Evolutionary conservation across 306 rosid genomes (phyloP), one percentile per base, ranked within the genome.

Genomic region (Vigna mungo): DNA sequence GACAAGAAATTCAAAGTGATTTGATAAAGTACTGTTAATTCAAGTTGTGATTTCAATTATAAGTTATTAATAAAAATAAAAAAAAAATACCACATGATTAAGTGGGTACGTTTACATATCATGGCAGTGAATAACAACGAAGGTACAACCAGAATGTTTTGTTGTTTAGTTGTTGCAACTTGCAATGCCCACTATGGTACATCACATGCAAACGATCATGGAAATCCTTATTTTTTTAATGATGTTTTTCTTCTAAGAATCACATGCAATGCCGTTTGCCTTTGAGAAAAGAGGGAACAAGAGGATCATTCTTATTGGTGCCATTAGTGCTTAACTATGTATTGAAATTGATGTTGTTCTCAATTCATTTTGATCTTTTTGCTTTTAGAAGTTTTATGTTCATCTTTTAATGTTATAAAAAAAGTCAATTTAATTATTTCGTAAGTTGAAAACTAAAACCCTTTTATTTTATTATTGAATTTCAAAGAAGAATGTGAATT

Each of bases 161-260:
- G 39, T 34, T 32, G 25, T 34, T 60, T 60, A 30, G 46, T n/a
- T 62, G 47, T 56, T 56, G 34, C 62, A 56, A 56, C 3, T 62
- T 36, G 69, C 68, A 34, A 63, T 36, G 4, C 16, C 69, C 69
- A 63, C 69, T 63, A 63, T 36, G 48, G 16, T 4, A 34, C 64
- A 63, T 76, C 72, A 76, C 80, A 76, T 77, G 81, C 81, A 55
- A 67, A 67, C 11, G 55, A 60, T 25, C 8, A 46, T 55, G 0
- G 2, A 10, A 54, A 58, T 67, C 44, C 16, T 39, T 37, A 51
- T n/a, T 49, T 23, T 49, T 23, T 30, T 66, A 23, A 52, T 66
- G 47, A 23, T 66, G 59, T 7, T 47, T 7, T 66, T 27, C 2
- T n/a, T 55, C 13, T 12, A 5, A 6, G 73, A 54, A 39, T 43